Evolutionary conservation across 441 rosid genomes (phyloP).

Genomic region (Gossypium schwendimanii): DNA sequence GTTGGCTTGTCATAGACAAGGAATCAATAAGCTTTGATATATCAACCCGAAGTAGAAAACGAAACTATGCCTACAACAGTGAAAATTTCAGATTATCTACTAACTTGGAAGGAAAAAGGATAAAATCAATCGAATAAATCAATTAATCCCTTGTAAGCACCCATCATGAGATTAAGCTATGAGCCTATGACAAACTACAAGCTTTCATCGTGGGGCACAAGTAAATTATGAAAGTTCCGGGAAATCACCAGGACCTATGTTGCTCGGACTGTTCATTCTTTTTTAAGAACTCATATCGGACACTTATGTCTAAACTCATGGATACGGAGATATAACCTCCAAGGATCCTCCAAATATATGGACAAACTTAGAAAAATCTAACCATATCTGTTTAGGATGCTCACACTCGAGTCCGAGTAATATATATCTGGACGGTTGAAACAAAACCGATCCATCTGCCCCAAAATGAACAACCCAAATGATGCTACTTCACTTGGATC

Average conservation of each 20-base stretch:
- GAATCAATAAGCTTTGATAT: neutral
- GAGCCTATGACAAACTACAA: neutral
- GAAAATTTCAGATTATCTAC: neutral
- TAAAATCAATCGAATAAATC: neutral
- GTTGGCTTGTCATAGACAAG: slow-evolving; percentile 48
- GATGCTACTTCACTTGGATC: neutral
- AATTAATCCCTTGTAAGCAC: no score
- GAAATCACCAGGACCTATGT: no score
- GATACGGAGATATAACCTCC: no score
- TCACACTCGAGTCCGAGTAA: no score
- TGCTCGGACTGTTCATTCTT: no score
- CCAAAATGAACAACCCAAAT: neutral
- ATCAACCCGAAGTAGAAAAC: neutral
- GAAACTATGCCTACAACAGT: neutral
- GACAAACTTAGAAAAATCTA: no score
- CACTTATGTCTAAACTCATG: no score
- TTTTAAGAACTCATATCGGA: no score
- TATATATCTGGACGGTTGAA: no score
- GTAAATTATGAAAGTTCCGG: neutral
- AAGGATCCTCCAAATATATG: no score
- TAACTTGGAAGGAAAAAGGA: neutral
- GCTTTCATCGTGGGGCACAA: neutral
- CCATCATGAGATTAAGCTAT: neutral
- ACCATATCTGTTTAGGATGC: no score
- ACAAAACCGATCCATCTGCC: neutral